phyloP scores from a whole-genome alignment of 2,329 filamentous ascomycete species.

The Nannizziopsis barbatae region DNA sequence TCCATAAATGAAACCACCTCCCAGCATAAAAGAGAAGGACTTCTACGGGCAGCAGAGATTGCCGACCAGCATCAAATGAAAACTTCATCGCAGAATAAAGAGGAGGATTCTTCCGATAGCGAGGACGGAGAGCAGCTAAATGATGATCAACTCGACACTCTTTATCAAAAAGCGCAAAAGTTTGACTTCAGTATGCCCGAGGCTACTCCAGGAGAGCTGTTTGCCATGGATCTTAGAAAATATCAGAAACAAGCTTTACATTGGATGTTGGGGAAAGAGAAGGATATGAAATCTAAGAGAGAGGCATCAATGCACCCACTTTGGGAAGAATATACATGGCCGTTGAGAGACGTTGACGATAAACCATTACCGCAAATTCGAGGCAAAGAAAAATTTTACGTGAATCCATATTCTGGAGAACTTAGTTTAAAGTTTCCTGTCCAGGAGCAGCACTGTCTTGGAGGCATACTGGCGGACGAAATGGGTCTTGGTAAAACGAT shows the following conservation, averaged over 20 bases:
- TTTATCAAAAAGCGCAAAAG: constrained; percentile 92
- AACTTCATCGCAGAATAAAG: constrained; percentile 29
- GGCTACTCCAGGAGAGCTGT: constrained; percentile 69
- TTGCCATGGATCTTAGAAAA: constrained; percentile 70
- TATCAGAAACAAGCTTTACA: constrained; percentile 93
- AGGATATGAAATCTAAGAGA: constrained; percentile 57
- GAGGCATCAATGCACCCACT: constrained; percentile 86
- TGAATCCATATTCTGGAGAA: constrained; percentile 95
- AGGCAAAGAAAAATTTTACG: constrained; percentile 67
- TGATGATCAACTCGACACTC: constrained; percentile 82
- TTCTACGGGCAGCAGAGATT: constrained; percentile 78
- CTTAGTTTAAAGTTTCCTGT: constrained; percentile 81
- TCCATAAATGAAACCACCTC: constrained; percentile 62
- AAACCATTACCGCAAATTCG: constrained; percentile 56
- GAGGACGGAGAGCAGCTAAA: constrained; percentile 88
- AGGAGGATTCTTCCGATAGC: constrained; percentile 44
- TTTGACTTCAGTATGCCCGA: constrained; percentile 91
- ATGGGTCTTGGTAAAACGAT: constrained; percentile 99
- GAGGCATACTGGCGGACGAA: constrained; percentile 84
- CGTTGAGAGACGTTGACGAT: constrained; percentile 74
- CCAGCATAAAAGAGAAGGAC: constrained; percentile 68
- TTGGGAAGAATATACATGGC: constrained; percentile 95
- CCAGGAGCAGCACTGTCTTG: constrained; percentile 88
- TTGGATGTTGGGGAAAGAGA: constrained; percentile 96
- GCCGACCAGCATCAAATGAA: constrained; percentile 62